Evolutionary conservation across 139 green algal species (phyloP).

Genomic region (Nannochloris sp.): DNA sequence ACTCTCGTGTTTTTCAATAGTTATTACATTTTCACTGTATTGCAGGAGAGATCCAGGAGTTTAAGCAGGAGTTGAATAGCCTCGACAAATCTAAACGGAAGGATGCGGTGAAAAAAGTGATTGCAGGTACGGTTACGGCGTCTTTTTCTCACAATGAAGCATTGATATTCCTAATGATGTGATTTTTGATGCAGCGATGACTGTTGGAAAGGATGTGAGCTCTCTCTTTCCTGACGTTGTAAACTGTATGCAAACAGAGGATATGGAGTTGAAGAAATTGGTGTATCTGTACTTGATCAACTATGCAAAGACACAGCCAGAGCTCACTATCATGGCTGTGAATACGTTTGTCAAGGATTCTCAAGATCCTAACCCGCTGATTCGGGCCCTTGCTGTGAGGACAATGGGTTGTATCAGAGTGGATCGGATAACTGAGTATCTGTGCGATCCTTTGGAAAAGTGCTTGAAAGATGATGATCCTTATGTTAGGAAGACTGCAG

Average conservation of each 20-base stretch:
- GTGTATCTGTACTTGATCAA: slow-evolving; percentile 99
- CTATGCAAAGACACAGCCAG: slow-evolving; percentile 97
- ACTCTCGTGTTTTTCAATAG: not conserved
- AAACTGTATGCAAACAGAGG: slow-evolving; percentile 96
- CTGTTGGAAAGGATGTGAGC: slow-evolving; percentile 69
- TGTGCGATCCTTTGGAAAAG: slow-evolving; percentile 90
- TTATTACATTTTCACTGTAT: not conserved
- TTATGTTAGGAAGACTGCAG: slow-evolving; percentile 98
- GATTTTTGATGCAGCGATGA: slow-evolving; percentile 70
- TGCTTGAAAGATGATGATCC: slow-evolving; percentile 85
- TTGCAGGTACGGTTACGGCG: slow-evolving; percentile 23
- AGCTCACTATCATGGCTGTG: slow-evolving; percentile 97
- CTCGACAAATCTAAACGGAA: slow-evolving; percentile 85
- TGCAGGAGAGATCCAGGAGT: slow-evolving; percentile 91
- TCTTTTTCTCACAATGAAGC: not conserved
- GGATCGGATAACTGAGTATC: slow-evolving; percentile 98
- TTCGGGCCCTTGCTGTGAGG: slow-evolving; percentile 90
- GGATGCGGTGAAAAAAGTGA: slow-evolving; percentile 96
- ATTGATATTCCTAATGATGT: too few relatives aligned
- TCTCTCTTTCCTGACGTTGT: slow-evolving; percentile 70
- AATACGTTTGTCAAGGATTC: slow-evolving; percentile 99
- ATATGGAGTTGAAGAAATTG: slow-evolving; percentile 93
- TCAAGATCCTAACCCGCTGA: slow-evolving; percentile 95
- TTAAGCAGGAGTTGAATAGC: slow-evolving; percentile 84
- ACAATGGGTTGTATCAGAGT: slow-evolving; percentile 99